Percentiles rank a stretch among this genome's conserved stretches.
These are phyloP conservation scores for Alliaria petiolata DNA, from an alignment of 345 rosid genomes.

Conservation along the genomic window DNA sequence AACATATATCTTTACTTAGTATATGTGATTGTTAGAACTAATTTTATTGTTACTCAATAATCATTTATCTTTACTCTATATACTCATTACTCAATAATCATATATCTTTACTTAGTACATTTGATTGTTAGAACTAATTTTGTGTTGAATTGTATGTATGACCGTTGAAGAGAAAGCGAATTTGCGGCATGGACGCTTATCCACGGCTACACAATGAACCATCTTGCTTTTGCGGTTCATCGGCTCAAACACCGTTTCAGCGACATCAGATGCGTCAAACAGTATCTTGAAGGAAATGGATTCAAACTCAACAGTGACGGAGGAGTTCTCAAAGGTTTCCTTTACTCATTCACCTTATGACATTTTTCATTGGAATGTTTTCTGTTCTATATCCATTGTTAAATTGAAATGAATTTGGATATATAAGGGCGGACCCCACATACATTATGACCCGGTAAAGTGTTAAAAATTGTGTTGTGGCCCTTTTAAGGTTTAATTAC, in stretches of 20 bases:
- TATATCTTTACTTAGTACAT: too few species aligned
- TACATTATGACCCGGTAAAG: too few species aligned
- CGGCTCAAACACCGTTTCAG: slow-evolving; percentile 59
- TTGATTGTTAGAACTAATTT: background rate
- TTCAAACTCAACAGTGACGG: slow-evolving; percentile 81
- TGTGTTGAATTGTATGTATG: background rate
- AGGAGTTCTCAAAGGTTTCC: slow-evolving; percentile 86
- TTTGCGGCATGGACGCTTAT: slow-evolving; percentile 91
- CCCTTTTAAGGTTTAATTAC: too few species aligned
- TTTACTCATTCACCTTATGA: background rate
- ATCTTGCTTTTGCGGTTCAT: slow-evolving; percentile 76
- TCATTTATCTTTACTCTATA: background rate
- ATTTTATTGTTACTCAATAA: too few species aligned
- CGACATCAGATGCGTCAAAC: slow-evolving; percentile 41
- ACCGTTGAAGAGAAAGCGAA: slow-evolving; percentile 64
- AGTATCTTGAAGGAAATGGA: slow-evolving; percentile 59
- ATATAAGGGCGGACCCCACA: too few species aligned
- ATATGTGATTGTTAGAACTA: too few species aligned
- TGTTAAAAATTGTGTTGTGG: too few species aligned
- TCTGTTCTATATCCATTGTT: background rate
- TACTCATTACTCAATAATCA: too few species aligned
- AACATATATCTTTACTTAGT: too few species aligned
- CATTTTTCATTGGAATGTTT: background rate
- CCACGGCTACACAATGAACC: slow-evolving; percentile 87
- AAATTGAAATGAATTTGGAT: background rate